These are phyloP conservation scores for Tuber aestivum DNA, from an alignment of 495 filamentous ascomycete genomes.

Conservation along the genomic window DNA sequence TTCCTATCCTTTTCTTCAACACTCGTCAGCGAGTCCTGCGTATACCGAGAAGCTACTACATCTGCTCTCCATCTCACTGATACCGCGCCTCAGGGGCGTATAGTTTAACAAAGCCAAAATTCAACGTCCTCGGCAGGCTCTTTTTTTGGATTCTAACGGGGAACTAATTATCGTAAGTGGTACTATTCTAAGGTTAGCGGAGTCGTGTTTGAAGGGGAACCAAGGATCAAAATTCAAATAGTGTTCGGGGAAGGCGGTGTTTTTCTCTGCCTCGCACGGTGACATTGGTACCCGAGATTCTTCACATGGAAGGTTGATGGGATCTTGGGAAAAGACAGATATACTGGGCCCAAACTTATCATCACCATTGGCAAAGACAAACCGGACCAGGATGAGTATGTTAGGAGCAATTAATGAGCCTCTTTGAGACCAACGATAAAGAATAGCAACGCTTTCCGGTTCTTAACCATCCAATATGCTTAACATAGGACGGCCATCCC, in stretches of 20 bases:
- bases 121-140: neutral
- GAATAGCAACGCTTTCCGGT: neutral
- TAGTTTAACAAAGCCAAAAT: neutral
- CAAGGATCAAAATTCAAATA: neutral
- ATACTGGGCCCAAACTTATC: neutral
- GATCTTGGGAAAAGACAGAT: neutral
- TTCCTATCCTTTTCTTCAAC: neutral
- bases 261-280: neutral
- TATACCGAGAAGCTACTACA: neutral
- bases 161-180: neutral
- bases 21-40: neutral
- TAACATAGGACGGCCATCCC: neutral
- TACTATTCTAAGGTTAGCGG: neutral
- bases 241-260: neutral
- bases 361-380: neutral
- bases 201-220: neutral
- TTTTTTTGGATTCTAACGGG: neutral
- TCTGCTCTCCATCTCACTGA: neutral
- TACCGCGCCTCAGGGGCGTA: neutral
- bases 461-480: neutral
- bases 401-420: neutral
- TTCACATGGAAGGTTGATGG: neutral
- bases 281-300: neutral
- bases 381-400: neutral
- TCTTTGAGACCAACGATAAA: neutral